Evolutionary conservation across 208 protist species (phyloP), one percentile per base, ranked within the genome.

Genomic region (Leishmania lainsoni): DNA sequence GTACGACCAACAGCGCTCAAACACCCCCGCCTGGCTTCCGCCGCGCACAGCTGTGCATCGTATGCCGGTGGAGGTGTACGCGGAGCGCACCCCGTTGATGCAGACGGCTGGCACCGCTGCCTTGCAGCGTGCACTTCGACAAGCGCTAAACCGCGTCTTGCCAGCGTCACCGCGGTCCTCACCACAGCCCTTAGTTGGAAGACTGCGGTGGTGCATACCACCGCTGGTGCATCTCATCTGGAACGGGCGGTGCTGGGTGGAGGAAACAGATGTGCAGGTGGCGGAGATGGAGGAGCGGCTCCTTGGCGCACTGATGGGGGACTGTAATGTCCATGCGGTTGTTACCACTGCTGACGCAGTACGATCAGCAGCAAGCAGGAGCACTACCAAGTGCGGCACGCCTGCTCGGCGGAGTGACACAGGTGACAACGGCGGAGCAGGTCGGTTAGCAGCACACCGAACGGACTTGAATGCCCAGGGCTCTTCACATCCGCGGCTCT

Each of bases 221-320:
- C 45, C 70, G 0, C 70, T 39, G 71, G 17, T 17, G 2, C 81
- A 85, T 26, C 48, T 70, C 63, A 10, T 85, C 12, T 85, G 81
- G 81, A 85, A 76, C 48, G 81, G 81, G 14, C 26, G 8, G 29
- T 51, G 51, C 48, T 85, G 81, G 81, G 20, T 77, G 0, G 49
- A 48, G 9, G 81, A 85, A 59, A 76, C 66, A 61, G 81, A 85
- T 22, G 17, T 71, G 71, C 81, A 78, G 70, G 75, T 85, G 45
- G 17, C 32, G 4, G 66, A 32, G 63, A 58, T 80, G 76, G 76
- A 80, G 65, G 76, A 80, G 66, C 58, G 35, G 35, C 76, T 80
- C 20, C 63, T 69, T 16, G 39, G 17, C 49, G 35, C 48, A 49
- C 61, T 71, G 51, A 17, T n/a, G 29, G 29, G 39, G 8, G 56